phyloP scores from a whole-genome alignment of 176 grass and related monocot species.

The Canna indica region DNA sequence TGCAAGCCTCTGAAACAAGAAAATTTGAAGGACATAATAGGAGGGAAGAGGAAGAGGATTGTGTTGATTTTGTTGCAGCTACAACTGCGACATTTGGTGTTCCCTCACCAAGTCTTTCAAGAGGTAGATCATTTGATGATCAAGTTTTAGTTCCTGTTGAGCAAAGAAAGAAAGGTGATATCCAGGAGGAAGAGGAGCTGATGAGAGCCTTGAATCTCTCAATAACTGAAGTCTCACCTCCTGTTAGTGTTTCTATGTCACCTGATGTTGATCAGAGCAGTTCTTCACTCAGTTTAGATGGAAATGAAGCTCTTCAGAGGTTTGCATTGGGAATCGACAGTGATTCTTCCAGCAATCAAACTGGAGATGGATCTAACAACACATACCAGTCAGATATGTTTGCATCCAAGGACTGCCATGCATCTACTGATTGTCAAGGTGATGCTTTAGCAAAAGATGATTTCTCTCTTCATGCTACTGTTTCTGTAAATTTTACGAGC shows the following conservation, averaged over 20 bases:
- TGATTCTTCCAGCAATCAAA: constrained; percentile 17
- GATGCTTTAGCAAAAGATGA: constrained; percentile 1
- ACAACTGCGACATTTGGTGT: constrained; percentile 75
- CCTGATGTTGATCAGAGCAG: constrained; percentile 19
- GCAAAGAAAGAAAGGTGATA: constrained; percentile 49
- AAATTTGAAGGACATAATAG: constrained; percentile 44
- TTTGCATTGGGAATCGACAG: constrained; percentile 21
- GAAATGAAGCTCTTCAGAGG: constrained; percentile 27
- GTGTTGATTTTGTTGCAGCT: constrained; percentile 84
- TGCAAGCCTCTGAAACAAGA: constrained; percentile 42
- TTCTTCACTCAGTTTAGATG: constrained; percentile 32
- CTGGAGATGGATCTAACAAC: constrained; percentile 15
- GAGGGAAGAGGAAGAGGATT: constrained; percentile 45
- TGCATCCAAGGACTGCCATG: constrained; percentile 15
- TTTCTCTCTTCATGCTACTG: constrained; percentile 15
- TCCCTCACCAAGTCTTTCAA: constrained; percentile 64
- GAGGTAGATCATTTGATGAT: constrained; percentile 74
- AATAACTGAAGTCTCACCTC: constrained; percentile 35
- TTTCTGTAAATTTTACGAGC: constrained; percentile 18
- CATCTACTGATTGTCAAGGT: constrained; percentile 10
- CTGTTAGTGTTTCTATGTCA: constrained; percentile 33
- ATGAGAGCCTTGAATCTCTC: constrained; percentile 69
- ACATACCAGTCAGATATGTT: constrained; percentile 4
- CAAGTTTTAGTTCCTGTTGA: constrained; percentile 30
- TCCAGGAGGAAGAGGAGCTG: constrained; percentile 88